phyloP scores from a whole-genome alignment of 2,329 filamentous ascomycete genomes.

The Xylaria arbuscula region DNA sequence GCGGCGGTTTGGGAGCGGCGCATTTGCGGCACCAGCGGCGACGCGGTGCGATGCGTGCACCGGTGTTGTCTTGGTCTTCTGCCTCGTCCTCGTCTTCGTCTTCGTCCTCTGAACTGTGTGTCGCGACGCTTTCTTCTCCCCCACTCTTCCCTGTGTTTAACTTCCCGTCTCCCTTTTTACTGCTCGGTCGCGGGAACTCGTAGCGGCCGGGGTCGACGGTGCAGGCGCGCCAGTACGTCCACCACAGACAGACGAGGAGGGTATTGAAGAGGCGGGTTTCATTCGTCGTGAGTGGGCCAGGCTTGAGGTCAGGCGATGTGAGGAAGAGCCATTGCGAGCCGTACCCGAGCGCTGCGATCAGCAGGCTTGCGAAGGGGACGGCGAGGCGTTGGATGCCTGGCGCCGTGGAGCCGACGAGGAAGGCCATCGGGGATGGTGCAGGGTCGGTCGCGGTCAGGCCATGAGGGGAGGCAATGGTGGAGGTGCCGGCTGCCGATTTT shows the following conservation, averaged over 20 bases:
- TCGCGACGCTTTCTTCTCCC: constrained; percentile 43
- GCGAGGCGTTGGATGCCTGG: constrained; percentile 65
- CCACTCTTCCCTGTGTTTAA: constrained; percentile 43
- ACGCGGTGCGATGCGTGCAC: constrained; percentile 13
- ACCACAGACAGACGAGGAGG: constrained; percentile 72
- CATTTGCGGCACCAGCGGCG: constrained; percentile 81
- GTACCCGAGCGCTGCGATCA: constrained; percentile 78
- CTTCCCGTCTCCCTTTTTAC: constrained; percentile 9
- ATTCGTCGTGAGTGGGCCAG: constrained; percentile 66
- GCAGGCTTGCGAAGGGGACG: constrained; percentile 72
- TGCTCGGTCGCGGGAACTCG: constrained; percentile 51
- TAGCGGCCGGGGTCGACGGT: constrained; percentile 69
- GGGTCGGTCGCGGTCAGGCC: constrained; percentile 22
- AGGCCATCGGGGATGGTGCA: constrained; percentile 44
- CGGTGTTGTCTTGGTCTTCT: constrained; percentile 5
- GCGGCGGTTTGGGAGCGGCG: constrained; percentile 76
- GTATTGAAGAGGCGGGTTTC: constrained; percentile 74
- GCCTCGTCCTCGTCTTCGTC: constrained; percentile 19
- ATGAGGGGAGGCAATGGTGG: constrained; percentile 21
- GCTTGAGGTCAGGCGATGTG: constrained; percentile 66
- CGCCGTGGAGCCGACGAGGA: constrained; percentile 48
- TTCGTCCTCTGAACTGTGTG: constrained; percentile 45
- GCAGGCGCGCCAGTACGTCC: constrained; percentile 73
- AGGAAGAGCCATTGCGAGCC: constrained; percentile 78
- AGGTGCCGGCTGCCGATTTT: not conserved